A percentile compares a stretch with the other conserved stretches of the same genome.
These are phyloP conservation scores for Begonia masoniana DNA, from an alignment of 306 rosid species.

Conservation along the genomic window DNA sequence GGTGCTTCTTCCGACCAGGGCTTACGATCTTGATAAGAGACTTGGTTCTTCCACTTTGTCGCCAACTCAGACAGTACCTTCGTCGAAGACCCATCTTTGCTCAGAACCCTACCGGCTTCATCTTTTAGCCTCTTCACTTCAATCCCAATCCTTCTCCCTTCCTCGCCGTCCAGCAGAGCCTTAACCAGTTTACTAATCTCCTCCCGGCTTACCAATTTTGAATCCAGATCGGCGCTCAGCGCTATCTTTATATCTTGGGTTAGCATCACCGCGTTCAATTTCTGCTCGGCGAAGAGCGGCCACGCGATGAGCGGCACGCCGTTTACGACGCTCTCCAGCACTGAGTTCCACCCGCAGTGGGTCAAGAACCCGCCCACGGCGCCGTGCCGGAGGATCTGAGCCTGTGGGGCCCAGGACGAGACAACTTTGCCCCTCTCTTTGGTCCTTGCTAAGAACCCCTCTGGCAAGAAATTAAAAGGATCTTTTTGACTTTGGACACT, in stretches of 20 bases:
- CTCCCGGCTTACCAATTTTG: not conserved
- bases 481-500: not conserved
- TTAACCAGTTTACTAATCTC: too few relatives aligned
- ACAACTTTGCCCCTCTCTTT: conserved; percentile 4
- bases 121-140: conserved; percentile 6
- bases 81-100: too few relatives aligned
- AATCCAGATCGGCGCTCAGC: not conserved
- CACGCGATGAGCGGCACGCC: conserved; percentile 16
- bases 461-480: conserved; percentile 2
- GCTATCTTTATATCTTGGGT: conserved; percentile 9
- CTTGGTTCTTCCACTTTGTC: too few relatives aligned
- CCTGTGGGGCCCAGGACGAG: conserved; percentile 15
- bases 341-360: conserved; percentile 21
- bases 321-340: conserved; percentile 5
- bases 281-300: conserved; percentile 20
- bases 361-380: conserved; percentile 15
- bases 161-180: not conserved
- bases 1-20: too few relatives aligned
- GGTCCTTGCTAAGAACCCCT: conserved; percentile 13
- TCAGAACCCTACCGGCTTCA: not conserved
- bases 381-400: conserved; percentile 3
- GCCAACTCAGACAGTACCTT: too few relatives aligned
- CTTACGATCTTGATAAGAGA: too few relatives aligned
- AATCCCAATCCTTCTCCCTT: conserved; percentile 1
- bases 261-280: conserved; percentile 9